These are phyloP conservation scores for Scheffersomyces quercinus DNA, from an alignment of 1,139 yeast species.

Conservation along the genomic window DNA sequence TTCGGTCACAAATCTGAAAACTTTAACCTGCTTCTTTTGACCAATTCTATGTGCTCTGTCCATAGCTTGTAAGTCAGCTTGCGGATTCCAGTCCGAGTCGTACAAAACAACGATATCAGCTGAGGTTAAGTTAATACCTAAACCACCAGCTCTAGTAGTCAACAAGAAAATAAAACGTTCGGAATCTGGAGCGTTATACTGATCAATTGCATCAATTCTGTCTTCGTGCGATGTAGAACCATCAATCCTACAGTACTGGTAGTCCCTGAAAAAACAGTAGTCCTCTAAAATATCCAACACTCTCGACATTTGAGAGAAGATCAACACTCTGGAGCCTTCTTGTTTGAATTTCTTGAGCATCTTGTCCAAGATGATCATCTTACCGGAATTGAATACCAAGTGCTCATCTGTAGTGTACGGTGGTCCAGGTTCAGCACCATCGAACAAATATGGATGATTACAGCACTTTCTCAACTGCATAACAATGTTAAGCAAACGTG, in stretches of 20 bases:
- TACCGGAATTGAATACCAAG: slow-evolving; percentile 81
- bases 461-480: slow-evolving; percentile 97
- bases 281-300: slow-evolving; percentile 90
- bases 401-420: slow-evolving; percentile 97
- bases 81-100: slow-evolving; percentile 99
- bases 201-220: slow-evolving; percentile 89
- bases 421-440: slow-evolving; percentile 99
- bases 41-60: slow-evolving; percentile 99
- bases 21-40: slow-evolving; percentile 93
- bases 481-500: slow-evolving; percentile 85
- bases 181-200: slow-evolving; percentile 79
- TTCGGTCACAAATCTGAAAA: slow-evolving; percentile 89
- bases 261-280: slow-evolving; percentile 82
- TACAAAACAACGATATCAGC: slow-evolving; percentile 90
- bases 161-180: slow-evolving; percentile 81
- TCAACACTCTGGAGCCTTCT: slow-evolving; percentile 86
- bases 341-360: slow-evolving; percentile 67
- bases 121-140: slow-evolving; percentile 89
- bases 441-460: slow-evolving; percentile 94
- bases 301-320: slow-evolving; percentile 95
- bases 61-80: slow-evolving; percentile 98
- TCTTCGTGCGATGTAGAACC: slow-evolving; percentile 95
- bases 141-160: slow-evolving; percentile 98
- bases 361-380: slow-evolving; percentile 86
- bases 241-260: slow-evolving; percentile 88